Evolutionary conservation across 176 grass and related monocot species (phyloP).

Genomic region (Hsuehochloa calcarea): DNA sequence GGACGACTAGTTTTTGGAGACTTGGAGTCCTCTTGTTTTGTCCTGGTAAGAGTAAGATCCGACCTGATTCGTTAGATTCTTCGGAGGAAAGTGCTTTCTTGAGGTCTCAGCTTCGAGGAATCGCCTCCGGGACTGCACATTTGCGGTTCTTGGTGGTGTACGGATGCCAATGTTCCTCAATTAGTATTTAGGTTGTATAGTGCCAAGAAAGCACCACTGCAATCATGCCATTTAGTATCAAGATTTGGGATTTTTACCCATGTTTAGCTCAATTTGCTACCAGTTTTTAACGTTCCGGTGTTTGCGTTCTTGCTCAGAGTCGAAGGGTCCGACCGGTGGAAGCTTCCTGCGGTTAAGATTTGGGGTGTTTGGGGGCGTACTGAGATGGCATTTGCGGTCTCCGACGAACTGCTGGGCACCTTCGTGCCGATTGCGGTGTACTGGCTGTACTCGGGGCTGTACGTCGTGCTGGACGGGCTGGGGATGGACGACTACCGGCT

Average conservation of each 20-base stretch:
- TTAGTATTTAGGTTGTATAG: background rate
- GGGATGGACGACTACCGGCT: slow-evolving; percentile 78
- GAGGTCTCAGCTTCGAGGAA: background rate
- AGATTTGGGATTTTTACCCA: slow-evolving; percentile 20
- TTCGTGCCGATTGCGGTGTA: slow-evolving; percentile 87
- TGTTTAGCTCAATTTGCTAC: background rate
- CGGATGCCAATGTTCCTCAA: background rate
- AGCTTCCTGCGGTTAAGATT: slow-evolving; percentile 6
- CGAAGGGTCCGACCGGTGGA: background rate
- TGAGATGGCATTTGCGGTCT: slow-evolving; percentile 58
- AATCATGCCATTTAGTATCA: background rate
- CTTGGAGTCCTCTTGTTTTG: background rate
- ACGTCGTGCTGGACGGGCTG: slow-evolving; percentile 56
- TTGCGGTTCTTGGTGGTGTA: background rate
- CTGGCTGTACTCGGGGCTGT: slow-evolving; percentile 83
- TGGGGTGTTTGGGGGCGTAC: background rate
- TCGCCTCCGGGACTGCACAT: slow-evolving; percentile 16
- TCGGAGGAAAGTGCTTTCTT: background rate
- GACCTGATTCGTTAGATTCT: background rate
- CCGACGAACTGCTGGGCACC: slow-evolving; percentile 84
- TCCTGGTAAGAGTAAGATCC: slow-evolving; percentile 61
- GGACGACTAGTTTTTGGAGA: background rate
- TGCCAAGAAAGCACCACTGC: background rate
- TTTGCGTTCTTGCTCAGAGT: slow-evolving; percentile 1
- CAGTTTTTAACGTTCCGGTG: background rate